These are phyloP conservation scores for Didymella sp. DNA, from an alignment of 2,329 filamentous ascomycete species.

Conservation along the genomic window DNA sequence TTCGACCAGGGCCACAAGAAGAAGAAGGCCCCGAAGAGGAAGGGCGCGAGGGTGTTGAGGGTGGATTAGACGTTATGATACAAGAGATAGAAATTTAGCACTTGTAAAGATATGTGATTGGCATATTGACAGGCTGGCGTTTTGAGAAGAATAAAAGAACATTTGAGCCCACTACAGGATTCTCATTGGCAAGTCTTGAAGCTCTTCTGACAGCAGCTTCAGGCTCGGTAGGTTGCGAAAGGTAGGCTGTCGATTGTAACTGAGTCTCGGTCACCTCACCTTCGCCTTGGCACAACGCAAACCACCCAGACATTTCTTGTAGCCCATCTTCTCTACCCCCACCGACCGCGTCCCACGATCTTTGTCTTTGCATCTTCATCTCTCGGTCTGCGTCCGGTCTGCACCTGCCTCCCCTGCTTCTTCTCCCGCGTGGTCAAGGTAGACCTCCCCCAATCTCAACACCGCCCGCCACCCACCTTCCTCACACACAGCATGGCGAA, in stretches of 20 bases:
- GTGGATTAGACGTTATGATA: slow-evolving; percentile 64
- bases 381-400: background rate
- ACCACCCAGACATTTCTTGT: background rate
- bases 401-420: slow-evolving; percentile 15
- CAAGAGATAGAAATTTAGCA: slow-evolving; percentile 32
- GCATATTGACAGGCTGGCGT: slow-evolving; percentile 35
- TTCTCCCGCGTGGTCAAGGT: slow-evolving; percentile 7
- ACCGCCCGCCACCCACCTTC: slow-evolving; percentile 23
- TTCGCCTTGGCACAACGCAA: slow-evolving; percentile 4
- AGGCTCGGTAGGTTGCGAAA: background rate
- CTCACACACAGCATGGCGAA: slow-evolving; percentile 35
- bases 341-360: background rate
- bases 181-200: background rate
- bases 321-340: background rate
- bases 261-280: slow-evolving; percentile 2
- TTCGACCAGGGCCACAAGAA: slow-evolving; percentile 85
- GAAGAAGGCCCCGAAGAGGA: slow-evolving; percentile 77
- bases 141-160: slow-evolving; percentile 40
- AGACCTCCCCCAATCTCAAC: slow-evolving; percentile 19
- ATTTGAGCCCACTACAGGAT: slow-evolving; percentile 5
- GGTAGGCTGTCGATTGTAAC: background rate
- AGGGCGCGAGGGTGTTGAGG: slow-evolving; percentile 73
- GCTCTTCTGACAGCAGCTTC: background rate
- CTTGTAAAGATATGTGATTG: slow-evolving; percentile 40
- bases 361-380: background rate